phyloP scores from a whole-genome alignment of 345 rosid species.

The Dovyalis caffra region DNA sequence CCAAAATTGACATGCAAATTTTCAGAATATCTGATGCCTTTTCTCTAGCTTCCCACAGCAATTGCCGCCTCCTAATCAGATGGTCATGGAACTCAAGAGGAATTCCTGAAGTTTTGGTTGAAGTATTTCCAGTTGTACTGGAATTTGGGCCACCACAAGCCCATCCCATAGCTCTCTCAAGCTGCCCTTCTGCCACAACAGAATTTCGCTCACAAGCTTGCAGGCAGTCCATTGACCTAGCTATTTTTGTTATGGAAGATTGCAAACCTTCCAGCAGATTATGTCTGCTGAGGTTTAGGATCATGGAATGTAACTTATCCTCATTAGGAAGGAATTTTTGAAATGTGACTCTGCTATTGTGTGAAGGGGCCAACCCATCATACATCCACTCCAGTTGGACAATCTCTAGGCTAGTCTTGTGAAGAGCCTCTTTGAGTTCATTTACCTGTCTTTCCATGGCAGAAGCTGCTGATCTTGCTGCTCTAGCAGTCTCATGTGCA shows the following conservation, averaged over 20 bases:
- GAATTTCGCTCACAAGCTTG: slow-evolving; percentile 73
- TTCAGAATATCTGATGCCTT: slow-evolving; percentile 70
- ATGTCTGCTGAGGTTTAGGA: slow-evolving; percentile 62
- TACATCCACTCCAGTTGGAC: slow-evolving; percentile 94
- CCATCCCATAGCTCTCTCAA: slow-evolving; percentile 97
- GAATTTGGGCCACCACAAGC: slow-evolving; percentile 88
- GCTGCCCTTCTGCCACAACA: slow-evolving; percentile 74
- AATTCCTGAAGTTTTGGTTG: slow-evolving; percentile 70
- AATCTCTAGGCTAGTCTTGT: slow-evolving; percentile 66
- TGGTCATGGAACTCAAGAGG: slow-evolving; percentile 84
- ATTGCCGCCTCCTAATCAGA: slow-evolving; percentile 63
- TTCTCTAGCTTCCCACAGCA: slow-evolving; percentile 75
- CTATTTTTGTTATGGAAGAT: slow-evolving; percentile 56
- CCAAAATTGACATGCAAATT: slow-evolving; percentile 71
- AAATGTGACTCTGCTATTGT: slow-evolving; percentile 49
- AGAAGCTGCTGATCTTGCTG: slow-evolving; percentile 72
- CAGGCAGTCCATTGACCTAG: slow-evolving; percentile 64
- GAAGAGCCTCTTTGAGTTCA: slow-evolving; percentile 67
- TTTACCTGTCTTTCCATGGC: slow-evolving; percentile 69
- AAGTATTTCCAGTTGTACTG: slow-evolving; percentile 44
- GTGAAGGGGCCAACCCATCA: slow-evolving; percentile 61
- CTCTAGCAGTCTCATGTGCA: slow-evolving; percentile 79
- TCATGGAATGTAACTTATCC: slow-evolving; percentile 52
- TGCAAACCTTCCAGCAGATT: slow-evolving; percentile 65
- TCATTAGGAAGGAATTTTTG: slow-evolving; percentile 53